phyloP scores from a whole-genome alignment of 345 rosid genomes.

The Leavenworthia alabamica region DNA sequence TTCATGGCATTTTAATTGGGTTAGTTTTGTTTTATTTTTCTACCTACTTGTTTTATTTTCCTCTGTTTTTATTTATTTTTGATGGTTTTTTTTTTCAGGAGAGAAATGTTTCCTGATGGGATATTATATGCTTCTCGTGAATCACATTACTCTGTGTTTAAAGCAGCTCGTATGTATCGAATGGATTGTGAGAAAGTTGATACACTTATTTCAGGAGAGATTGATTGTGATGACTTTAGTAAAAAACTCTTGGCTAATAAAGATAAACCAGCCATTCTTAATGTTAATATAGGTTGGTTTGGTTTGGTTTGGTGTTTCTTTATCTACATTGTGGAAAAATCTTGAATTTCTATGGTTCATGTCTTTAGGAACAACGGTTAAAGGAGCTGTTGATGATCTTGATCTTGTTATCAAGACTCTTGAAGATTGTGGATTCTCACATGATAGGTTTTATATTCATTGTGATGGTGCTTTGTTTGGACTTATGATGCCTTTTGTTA shows the following conservation, averaged over 20 bases:
- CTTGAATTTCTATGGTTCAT: no score
- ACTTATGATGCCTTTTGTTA: constrained; percentile 97
- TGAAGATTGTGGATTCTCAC: constrained; percentile 71
- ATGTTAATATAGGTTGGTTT: constrained; percentile 75
- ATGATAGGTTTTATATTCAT: constrained; percentile 82
- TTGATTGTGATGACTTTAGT: constrained; percentile 71
- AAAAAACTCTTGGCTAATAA: constrained; percentile 62
- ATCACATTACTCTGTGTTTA: constrained; percentile 85
- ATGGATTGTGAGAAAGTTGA: constrained; percentile 82
- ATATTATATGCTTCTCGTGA: constrained; percentile 80
- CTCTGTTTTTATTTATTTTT: background rate
- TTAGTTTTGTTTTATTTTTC: background rate
- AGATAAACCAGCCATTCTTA: constrained; percentile 87
- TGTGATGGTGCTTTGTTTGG: constrained; percentile 98
- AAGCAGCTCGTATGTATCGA: constrained; percentile 93
- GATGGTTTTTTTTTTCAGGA: constrained; percentile 35
- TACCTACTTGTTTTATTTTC: background rate
- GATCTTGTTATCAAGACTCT: constrained; percentile 88
- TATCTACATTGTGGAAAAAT: no score
- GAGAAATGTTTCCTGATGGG: constrained; percentile 92
- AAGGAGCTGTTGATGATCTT: constrained; percentile 97
- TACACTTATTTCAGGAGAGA: constrained; percentile 76
- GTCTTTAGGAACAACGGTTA: constrained; percentile 74
- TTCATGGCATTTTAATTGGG: constrained; percentile 98
- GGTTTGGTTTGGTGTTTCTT: no score